A percentile compares a stretch with the other conserved stretches of the same genome.
Conservation (phyloP, 306 rosid species). For the Vigna mungo region DNA sequence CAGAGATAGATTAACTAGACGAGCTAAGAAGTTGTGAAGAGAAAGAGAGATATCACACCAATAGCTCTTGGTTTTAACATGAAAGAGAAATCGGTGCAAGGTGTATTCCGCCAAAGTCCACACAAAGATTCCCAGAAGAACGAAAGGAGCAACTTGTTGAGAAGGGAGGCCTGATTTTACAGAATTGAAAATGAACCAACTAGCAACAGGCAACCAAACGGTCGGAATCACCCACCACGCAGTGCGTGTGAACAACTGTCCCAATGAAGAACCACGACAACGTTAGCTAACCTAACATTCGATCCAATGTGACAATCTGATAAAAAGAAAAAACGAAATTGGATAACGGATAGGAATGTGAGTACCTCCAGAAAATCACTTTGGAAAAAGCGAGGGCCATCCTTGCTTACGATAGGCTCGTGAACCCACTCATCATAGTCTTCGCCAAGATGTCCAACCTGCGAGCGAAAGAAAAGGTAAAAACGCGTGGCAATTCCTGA, state of each 20-base stretch:
- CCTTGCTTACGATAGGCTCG: constrained; percentile 78
- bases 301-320: neutral
- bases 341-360: neutral
- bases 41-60: constrained; percentile 54
- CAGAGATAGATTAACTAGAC: neutral
- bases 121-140: constrained; percentile 60
- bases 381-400: constrained; percentile 86
- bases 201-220: constrained; percentile 85
- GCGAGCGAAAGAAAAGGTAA: neutral
- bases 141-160: constrained; percentile 49
- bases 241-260: constrained; percentile 81
- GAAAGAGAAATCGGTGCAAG: constrained; percentile 95
- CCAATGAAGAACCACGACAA: constrained; percentile 26
- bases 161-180: constrained; percentile 53
- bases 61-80: constrained; percentile 73
- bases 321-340: neutral
- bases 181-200: constrained; percentile 61
- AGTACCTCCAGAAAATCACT: constrained; percentile 73
- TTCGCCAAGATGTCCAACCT: constrained; percentile 98
- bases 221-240: constrained; percentile 90
- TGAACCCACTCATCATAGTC: constrained; percentile 95
- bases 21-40: neutral
- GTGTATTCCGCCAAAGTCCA: constrained; percentile 88
- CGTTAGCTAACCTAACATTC: neutral
- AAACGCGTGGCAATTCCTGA: neutral